Conservation (phyloP, 371 early-diverging fungal genomes). For the Actinomucor elegans region DNA sequence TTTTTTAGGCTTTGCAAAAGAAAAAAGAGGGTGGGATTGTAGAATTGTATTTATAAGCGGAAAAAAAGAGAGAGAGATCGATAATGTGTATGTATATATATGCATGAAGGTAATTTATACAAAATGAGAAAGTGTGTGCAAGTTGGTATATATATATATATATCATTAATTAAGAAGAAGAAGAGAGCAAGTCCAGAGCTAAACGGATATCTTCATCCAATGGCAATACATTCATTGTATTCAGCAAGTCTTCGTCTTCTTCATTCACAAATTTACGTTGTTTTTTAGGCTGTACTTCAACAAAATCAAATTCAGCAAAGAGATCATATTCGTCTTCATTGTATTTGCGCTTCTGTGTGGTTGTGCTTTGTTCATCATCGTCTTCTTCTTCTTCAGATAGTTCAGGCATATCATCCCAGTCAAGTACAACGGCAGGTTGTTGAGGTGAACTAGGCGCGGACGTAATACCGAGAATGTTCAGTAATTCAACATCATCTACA, state of each 20-base stretch:
- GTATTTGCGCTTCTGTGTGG: slow-evolving; percentile 12
- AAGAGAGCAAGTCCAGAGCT: slow-evolving; percentile 21
- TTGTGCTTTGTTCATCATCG: slow-evolving; percentile 13
- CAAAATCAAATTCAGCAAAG: slow-evolving; percentile 29
- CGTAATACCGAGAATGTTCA: slow-evolving; percentile 19
- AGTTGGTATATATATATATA: background rate
- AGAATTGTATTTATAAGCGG: too few species aligned
- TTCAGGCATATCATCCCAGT: slow-evolving; percentile 30
- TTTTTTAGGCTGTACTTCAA: slow-evolving; percentile 24
- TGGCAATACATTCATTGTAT: slow-evolving; percentile 1
- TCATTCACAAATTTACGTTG: slow-evolving; percentile 19
- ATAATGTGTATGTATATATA: background rate
- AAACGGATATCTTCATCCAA: slow-evolving; percentile 26
- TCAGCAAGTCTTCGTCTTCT: slow-evolving; percentile 13
- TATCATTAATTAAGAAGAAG: background rate
- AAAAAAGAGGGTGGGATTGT: too few species aligned
- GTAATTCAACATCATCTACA: slow-evolving; percentile 23
- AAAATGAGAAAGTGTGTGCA: background rate
- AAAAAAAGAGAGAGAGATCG: background rate
- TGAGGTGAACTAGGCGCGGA: slow-evolving; percentile 1
- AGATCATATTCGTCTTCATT: slow-evolving; percentile 20
- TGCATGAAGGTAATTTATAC: background rate
- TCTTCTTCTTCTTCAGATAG: slow-evolving; percentile 24
- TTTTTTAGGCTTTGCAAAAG: too few species aligned
- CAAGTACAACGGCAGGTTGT: slow-evolving; percentile 16